These are phyloP conservation scores for Mycosarcoma maydis DNA, from an alignment of 1,284 basidiomycete genomes.

Conservation along the genomic window DNA sequence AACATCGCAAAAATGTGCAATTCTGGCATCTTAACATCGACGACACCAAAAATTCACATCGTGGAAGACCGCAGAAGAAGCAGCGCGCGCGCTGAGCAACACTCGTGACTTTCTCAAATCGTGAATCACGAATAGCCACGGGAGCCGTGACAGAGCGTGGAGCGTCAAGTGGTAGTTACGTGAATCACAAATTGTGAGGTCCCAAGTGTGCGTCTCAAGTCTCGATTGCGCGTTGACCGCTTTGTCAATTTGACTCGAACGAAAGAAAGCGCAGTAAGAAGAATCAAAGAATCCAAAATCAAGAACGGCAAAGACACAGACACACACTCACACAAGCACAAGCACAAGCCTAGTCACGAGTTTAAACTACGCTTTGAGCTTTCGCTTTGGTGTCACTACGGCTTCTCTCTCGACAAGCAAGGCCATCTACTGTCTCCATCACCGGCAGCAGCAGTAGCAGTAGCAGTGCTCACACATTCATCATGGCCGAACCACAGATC, in stretches of 20 bases:
- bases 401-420: neutral
- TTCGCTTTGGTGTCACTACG: too few species aligned
- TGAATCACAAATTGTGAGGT: too few species aligned
- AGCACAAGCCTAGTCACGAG: too few species aligned
- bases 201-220: too few species aligned
- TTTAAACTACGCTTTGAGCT: too few species aligned
- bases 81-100: conserved; percentile 26
- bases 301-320: neutral
- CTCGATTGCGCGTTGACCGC: conserved; percentile 7
- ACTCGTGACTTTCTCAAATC: too few species aligned
- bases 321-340: conserved; percentile 6
- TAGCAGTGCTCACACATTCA: conserved; percentile 1
- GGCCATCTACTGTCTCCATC: conserved; percentile 2
- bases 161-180: too few species aligned
- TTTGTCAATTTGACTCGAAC: conserved; percentile 27
- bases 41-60: neutral
- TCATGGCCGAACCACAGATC: conserved; percentile 64
- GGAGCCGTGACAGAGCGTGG: too few species aligned
- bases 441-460: conserved; percentile 4
- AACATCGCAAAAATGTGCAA: too few species aligned
- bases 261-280: conserved; percentile 14
- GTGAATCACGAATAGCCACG: too few species aligned
- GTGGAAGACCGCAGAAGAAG: conserved; percentile 44
- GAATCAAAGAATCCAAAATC: too few species aligned
- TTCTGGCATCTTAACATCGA: conserved; percentile 15